Evolutionary conservation across 202 grass and related monocot genomes (phyloP).

Genomic region (Miscanthus sacchariflorus): DNA sequence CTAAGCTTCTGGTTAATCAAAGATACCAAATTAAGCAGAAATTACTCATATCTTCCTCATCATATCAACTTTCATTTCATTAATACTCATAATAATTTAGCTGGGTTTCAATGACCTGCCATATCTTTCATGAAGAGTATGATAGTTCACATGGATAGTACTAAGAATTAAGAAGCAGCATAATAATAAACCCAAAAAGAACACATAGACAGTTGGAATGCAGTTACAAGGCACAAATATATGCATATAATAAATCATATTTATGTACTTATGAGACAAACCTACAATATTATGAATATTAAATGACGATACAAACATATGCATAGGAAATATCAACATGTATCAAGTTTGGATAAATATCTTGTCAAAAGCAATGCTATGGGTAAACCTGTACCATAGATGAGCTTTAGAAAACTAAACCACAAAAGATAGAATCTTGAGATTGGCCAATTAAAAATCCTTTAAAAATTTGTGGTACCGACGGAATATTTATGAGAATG

Average conservation of each 20-base stretch:
- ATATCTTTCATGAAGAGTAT: not conserved
- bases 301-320: not conserved
- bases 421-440: too few relatives aligned
- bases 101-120: not conserved
- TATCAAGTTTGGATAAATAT: conserved; percentile 1
- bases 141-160: not conserved
- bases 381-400: not conserved
- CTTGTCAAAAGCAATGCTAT: not conserved
- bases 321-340: not conserved
- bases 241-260: not conserved
- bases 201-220: not conserved
- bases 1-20: too few relatives aligned
- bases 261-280: not conserved
- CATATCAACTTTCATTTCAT: too few relatives aligned
- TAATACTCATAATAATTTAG: too few relatives aligned
- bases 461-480: not conserved
- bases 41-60: too few relatives aligned
- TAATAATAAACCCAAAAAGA: not conserved
- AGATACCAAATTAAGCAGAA: too few relatives aligned
- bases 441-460: not conserved
- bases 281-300: not conserved
- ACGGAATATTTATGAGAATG: not conserved
- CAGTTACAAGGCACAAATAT: not conserved
- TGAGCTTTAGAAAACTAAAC: not conserved
- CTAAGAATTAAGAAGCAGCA: conserved; percentile 8